phyloP scores from a whole-genome alignment of 1,284 basidiomycete species.

The Marasmius sp. region DNA sequence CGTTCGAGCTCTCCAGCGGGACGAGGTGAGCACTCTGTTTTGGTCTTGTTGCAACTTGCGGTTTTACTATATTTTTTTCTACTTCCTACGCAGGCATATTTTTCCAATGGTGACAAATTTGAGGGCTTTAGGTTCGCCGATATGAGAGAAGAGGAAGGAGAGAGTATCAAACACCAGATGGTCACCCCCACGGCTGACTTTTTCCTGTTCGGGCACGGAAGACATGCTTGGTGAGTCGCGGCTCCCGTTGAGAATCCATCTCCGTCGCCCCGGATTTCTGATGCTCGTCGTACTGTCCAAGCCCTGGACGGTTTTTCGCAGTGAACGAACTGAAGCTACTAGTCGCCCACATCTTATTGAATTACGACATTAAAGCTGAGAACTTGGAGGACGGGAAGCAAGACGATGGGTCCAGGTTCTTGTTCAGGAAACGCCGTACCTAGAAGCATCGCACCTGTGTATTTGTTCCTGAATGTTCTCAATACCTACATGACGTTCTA shows the following conservation, averaged over 20 bases:
- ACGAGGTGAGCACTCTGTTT: slow-evolving; percentile 1
- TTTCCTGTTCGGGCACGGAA: slow-evolving; percentile 28
- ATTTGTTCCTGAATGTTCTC: neutral
- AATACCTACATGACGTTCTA: too few species aligned
- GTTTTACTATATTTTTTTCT: neutral
- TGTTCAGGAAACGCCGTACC: slow-evolving; percentile 1
- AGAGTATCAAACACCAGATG: slow-evolving; percentile 14
- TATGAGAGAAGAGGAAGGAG: slow-evolving; percentile 9
- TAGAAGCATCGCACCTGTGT: neutral
- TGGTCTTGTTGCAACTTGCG: neutral
- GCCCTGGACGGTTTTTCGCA: slow-evolving; percentile 11
- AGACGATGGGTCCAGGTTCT: neutral
- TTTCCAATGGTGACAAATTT: slow-evolving; percentile 16
- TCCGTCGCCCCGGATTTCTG: neutral
- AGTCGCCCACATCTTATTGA: slow-evolving; percentile 5
- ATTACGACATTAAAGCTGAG: slow-evolving; percentile 8
- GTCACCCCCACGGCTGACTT: slow-evolving; percentile 24
- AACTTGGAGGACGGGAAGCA: neutral
- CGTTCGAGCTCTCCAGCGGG: slow-evolving; percentile 13
- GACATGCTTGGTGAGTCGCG: slow-evolving; percentile 23
- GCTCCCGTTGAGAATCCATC: neutral
- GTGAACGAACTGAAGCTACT: slow-evolving; percentile 8
- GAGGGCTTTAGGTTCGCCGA: slow-evolving; percentile 19
- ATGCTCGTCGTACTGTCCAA: neutral
- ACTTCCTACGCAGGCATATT: slow-evolving; percentile 4